Conservation (phyloP, 2,329 filamentous ascomycete genomes). For the Cryphonectria parasitica region DNA sequence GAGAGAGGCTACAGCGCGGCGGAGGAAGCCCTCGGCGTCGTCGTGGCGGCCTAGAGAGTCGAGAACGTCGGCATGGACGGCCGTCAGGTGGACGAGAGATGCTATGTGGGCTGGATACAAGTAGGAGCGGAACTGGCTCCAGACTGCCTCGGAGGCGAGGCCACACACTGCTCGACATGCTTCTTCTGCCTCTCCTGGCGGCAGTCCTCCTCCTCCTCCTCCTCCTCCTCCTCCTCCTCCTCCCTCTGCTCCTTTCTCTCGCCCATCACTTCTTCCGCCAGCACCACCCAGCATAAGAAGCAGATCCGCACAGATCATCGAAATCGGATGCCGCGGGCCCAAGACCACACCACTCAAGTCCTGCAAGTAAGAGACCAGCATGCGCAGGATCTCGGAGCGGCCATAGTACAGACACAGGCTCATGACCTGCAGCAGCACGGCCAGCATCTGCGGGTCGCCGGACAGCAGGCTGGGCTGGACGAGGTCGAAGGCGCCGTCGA, state of each 20-base stretch:
- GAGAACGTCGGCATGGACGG: conserved; percentile 17
- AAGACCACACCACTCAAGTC: conserved; percentile 18
- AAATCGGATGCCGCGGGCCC: conserved; percentile 14
- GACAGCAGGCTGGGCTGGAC: conserved; percentile 14
- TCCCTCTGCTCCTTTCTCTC: no score
- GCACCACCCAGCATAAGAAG: neutral
- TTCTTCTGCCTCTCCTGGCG: neutral
- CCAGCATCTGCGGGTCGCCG: conserved; percentile 16
- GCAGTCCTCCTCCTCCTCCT: neutral
- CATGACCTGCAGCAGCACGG: conserved; percentile 19
- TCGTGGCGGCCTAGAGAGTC: conserved; percentile 21
- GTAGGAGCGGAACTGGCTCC: conserved; percentile 17
- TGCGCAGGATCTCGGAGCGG: conserved; percentile 21
- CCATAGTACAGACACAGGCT: conserved; percentile 19
- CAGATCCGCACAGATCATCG: conserved; percentile 14
- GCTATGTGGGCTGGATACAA: conserved; percentile 9
- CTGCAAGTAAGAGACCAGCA: conserved; percentile 18
- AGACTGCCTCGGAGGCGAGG: conserved; percentile 21
- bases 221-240: no score
- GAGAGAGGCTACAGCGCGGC: neutral
- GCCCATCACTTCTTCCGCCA: neutral
- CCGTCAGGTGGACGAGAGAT: conserved; percentile 18
- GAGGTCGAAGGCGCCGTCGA: conserved; percentile 21
- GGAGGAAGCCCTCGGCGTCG: conserved; percentile 21
- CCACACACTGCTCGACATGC: conserved; percentile 13